Base-by-base conservation (phyloP, 306 rosid genomes). In the Pachyrhizus erosus region DNA sequence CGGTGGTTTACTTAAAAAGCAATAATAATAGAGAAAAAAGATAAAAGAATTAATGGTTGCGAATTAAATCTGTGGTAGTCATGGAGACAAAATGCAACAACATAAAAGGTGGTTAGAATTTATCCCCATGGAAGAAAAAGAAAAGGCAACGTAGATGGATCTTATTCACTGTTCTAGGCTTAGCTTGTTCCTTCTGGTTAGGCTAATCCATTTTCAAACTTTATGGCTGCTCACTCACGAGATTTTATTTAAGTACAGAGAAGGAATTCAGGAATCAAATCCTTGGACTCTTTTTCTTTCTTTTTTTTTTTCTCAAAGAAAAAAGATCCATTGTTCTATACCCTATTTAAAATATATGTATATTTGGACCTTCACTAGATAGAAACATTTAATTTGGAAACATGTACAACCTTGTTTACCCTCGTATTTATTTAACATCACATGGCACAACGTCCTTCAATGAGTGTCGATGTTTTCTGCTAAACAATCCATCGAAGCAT, bases 371-470 rank as follows among this genome's bases (percentile, higher is more conserved):
- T 62, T 62, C 68, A 62, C 73, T 7, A 13, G 57, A 26, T 15
- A 23, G 26, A 42, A 58, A 43, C 29, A 42, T 24, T 42, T n/a
- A n/a, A n/a, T n/a, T n/a, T 13, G 57, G 67, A 37, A 55, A 64
- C 74, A 29, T 29, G 72, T 46, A 39, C 48, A 61, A 18, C 48
- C 64, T 29, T 29, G 37, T 78, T 65, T 48, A 21, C 7, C 67
- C 24, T 31, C 10, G 66, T 65, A 48, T 51, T 78, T 78, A 78
- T 78, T 21, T 31, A 33, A 46, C 11, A 34, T 79, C 83, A 79
- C 83, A 67, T 68, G 83, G 68, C 69, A 67, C 39, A 48, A 66
- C 48, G 48, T 64, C 23, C 69, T 65, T 46, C 31, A 24, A 57
- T 58, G 60, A 60, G 78, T 60, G 49, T 29, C 31, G 15, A 72